phyloP scores from a whole-genome alignment of 1,139 yeast species.

The Geotrichum histeridarum region DNA sequence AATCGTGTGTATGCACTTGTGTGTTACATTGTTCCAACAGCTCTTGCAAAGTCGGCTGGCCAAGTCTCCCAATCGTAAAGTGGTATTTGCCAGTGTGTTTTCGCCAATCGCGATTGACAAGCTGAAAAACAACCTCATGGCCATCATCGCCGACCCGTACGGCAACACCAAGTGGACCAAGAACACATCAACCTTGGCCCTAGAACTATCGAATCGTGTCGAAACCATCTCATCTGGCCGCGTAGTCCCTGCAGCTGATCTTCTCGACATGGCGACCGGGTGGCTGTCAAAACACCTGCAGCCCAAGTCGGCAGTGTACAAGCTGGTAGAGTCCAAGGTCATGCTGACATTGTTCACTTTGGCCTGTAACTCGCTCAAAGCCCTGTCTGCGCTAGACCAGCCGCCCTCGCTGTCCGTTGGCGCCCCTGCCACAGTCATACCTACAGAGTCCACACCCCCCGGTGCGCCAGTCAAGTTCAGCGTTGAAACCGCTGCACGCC shows the following conservation, averaged over 20 bases:
- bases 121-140: slow-evolving; percentile 57
- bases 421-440: slow-evolving; percentile 9
- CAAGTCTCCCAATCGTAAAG: slow-evolving; percentile 26
- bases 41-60: slow-evolving; percentile 39
- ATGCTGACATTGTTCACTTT: slow-evolving; percentile 26
- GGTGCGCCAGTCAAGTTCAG: not conserved
- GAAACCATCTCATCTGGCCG: slow-evolving; percentile 1
- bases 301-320: slow-evolving; percentile 75
- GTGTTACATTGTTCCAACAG: slow-evolving; percentile 68
- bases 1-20: slow-evolving; percentile 71
- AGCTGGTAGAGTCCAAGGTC: slow-evolving; percentile 57
- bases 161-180: slow-evolving; percentile 91
- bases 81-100: slow-evolving; percentile 14
- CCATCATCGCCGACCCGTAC: slow-evolving; percentile 77
- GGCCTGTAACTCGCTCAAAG: slow-evolving; percentile 22
- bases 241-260: slow-evolving; percentile 10
- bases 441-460: not conserved
- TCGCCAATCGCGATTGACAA: slow-evolving; percentile 27
- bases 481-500: slow-evolving; percentile 4
- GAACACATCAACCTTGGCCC: slow-evolving; percentile 57
- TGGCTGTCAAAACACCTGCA: slow-evolving; percentile 86
- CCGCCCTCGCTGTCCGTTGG: slow-evolving; percentile 15
- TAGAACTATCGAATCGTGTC: slow-evolving; percentile 57
- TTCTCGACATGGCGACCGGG: slow-evolving; percentile 59
- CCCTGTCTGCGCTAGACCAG: slow-evolving; percentile 26